phyloP scores from a whole-genome alignment of 1,139 yeast genomes.

The Nematodospora anomalae region DNA sequence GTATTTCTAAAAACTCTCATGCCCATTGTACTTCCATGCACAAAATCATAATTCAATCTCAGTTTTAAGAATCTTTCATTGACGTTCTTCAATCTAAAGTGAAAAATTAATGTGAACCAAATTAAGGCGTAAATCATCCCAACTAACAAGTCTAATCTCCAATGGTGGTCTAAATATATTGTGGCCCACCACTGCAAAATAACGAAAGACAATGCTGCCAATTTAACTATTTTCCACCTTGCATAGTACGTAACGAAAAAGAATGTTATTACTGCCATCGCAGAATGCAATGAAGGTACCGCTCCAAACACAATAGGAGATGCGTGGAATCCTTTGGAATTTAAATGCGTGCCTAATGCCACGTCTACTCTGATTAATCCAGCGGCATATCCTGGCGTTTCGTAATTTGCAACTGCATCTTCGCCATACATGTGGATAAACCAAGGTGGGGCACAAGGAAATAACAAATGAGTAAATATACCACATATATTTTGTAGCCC shows the following conservation, averaged over 20 bases:
- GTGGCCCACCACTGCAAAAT: constrained; percentile 73
- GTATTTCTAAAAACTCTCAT: constrained; percentile 58
- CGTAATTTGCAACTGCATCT: constrained; percentile 53
- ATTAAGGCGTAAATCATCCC: constrained; percentile 53
- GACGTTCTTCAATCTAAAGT: constrained; percentile 19
- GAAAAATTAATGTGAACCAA: constrained; percentile 38
- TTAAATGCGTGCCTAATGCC: constrained; percentile 61
- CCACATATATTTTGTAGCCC: constrained; percentile 63
- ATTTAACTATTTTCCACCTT: constrained; percentile 37
- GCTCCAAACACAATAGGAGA: constrained; percentile 75
- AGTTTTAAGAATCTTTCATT: constrained; percentile 30
- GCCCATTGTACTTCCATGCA: constrained; percentile 52
- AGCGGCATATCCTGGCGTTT: constrained; percentile 68
- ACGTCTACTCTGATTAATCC: constrained; percentile 65
- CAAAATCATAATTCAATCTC: constrained; percentile 34
- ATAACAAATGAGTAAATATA: constrained; percentile 55
- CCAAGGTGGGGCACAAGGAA: constrained; percentile 77
- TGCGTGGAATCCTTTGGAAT: constrained; percentile 62
- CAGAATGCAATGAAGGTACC: constrained; percentile 65
- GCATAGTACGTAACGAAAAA: constrained; percentile 46
- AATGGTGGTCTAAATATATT: constrained; percentile 71
- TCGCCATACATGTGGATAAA: constrained; percentile 61
- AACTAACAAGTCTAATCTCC: constrained; percentile 57
- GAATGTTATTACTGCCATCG: constrained; percentile 58
- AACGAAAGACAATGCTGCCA: constrained; percentile 38